These are phyloP conservation scores for Chaetomium tenue DNA, from an alignment of 495 filamentous ascomycete species.

Conservation along the genomic window DNA sequence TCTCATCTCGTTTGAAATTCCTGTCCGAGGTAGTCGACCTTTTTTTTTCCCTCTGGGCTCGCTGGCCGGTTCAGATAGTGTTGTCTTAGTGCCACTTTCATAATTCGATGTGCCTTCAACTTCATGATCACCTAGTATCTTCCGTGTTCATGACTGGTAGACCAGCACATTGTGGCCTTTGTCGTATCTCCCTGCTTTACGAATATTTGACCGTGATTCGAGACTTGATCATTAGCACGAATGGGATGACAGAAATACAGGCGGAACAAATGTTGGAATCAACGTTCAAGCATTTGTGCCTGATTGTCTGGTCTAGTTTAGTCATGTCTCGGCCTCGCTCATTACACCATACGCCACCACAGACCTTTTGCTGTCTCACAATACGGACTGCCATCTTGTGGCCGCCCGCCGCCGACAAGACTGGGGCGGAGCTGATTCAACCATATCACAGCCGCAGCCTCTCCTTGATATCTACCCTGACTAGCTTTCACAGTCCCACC, in stretches of 20 bases:
- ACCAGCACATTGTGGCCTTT: background rate
- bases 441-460: no score
- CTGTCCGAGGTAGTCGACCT: background rate
- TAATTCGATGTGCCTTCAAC: background rate
- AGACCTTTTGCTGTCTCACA: background rate
- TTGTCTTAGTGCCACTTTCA: background rate
- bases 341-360: slow-evolving; percentile 15
- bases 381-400: background rate
- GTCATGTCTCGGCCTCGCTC: background rate
- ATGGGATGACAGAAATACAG: background rate
- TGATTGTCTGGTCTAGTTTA: slow-evolving; percentile 2
- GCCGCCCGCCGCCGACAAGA: no score
- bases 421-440: no score
- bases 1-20: background rate
- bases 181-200: background rate
- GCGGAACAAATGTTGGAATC: background rate
- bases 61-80: background rate
- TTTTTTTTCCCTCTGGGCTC: background rate
- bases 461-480: no score
- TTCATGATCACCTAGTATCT: background rate
- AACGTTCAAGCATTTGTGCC: background rate
- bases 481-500: background rate
- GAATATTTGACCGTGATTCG: background rate
- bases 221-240: background rate
- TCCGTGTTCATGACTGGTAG: background rate